Conservation (phyloP, 2,329 filamentous ascomycete genomes). For the Phoma sp. region DNA sequence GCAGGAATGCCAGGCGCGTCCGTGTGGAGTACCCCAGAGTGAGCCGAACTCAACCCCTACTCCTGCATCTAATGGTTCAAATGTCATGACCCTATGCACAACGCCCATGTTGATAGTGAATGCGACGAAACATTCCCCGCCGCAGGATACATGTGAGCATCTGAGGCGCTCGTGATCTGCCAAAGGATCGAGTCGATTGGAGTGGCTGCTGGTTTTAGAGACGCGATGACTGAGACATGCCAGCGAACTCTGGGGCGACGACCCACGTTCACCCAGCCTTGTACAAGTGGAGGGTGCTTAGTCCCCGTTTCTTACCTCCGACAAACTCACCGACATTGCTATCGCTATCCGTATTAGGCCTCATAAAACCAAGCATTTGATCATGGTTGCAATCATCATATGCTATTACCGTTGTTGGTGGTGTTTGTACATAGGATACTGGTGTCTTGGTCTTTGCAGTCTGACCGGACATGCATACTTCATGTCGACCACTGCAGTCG, state of each 20-base stretch:
- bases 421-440: background rate
- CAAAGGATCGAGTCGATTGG: background rate
- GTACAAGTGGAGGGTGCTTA: background rate
- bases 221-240: slow-evolving; percentile 21
- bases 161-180: background rate
- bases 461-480: background rate
- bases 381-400: background rate
- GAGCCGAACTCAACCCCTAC: background rate
- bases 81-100: background rate
- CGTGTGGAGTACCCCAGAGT: background rate
- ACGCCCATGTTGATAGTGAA: background rate
- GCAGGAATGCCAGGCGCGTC: slow-evolving; percentile 1
- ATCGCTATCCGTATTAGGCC: background rate
- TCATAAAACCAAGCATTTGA: background rate
- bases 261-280: background rate
- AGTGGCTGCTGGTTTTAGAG: background rate
- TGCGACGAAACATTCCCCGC: background rate
- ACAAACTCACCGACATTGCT: slow-evolving; percentile 9
- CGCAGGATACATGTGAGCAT: background rate
- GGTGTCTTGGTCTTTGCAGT: background rate
- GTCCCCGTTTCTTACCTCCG: background rate
- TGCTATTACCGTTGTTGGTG: background rate
- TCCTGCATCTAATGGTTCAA: background rate
- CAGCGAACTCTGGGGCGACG: slow-evolving; percentile 15
- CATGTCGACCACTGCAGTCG: background rate